Evolutionary conservation across 1,139 yeast genomes (phyloP), one percentile per base, ranked within the genome.

Genomic region (Sugiyamaella novakii): DNA sequence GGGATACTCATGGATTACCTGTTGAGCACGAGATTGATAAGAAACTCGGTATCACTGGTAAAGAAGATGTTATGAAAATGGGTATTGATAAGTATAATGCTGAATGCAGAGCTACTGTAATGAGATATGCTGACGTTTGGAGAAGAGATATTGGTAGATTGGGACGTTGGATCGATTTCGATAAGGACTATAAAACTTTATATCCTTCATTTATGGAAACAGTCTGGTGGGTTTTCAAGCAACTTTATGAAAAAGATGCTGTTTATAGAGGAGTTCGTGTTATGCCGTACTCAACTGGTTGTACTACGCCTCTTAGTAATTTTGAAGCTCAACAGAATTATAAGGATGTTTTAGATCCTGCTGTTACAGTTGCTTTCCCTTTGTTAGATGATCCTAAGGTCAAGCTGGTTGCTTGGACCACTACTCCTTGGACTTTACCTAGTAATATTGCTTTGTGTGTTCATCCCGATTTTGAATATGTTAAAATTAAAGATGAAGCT

Each of bases 1-100:
- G 99, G 99, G 99, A 92, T 72, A 92, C 98, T 49, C 99, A 92
- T 69, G 99, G 99, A 50, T 81, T 92, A 59, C 99, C 99, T 45
- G 91, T 92, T 51, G 99, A 92, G 74, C 96, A 92, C 70, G 97
- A 91, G 70, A 92, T 92, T 61, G 99, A 92, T 86, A 92, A 92
- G 84, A 87, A 87, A 67, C 79, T 92, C 61, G 95, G 95, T 37
- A 88, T 92, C 71, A 84, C 87, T 52, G 87, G 95, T 61, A 92
- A 91, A 70, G 92, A 87, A 47, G 98, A 94, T 65, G 98, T 92
- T 50, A 82, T 88, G 84, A 80, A 80, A 49, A 79, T 87, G 83
- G 98, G 98, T 62, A 86, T 92, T 61, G 96, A 80, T 69, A 87
- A 88, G 67, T 92, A 92, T 73, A 92, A 94, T 66, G 84, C 77